Evolutionary conservation across 2,329 filamentous ascomycete species (phyloP).

Genomic region (Zymoseptoria crescenta): DNA sequence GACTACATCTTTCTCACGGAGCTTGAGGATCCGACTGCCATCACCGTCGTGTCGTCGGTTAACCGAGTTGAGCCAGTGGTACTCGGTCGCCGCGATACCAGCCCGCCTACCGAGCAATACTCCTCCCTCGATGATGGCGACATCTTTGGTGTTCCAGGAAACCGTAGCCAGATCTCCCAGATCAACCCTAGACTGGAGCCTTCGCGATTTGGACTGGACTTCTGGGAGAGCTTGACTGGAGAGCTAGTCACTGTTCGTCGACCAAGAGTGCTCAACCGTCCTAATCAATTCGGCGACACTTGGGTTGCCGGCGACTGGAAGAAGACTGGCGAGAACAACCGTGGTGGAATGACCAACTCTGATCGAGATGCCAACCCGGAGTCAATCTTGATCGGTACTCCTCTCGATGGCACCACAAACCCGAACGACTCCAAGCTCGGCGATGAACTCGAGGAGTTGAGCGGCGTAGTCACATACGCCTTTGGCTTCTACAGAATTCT

Average conservation of each 20-base stretch:
- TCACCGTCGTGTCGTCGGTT: slow-evolving; percentile 46
- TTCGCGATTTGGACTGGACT: slow-evolving; percentile 58
- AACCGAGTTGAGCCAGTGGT: slow-evolving; percentile 51
- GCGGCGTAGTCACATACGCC: slow-evolving; percentile 57
- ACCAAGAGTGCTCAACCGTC: slow-evolving; percentile 50
- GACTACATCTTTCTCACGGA: slow-evolving; percentile 59
- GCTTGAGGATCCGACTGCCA: slow-evolving; percentile 48
- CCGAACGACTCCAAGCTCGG: slow-evolving; percentile 54
- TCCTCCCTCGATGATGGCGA: slow-evolving; percentile 57
- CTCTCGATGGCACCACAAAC: slow-evolving; percentile 58
- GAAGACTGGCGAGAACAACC: slow-evolving; percentile 53
- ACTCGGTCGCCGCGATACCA: slow-evolving; percentile 47
- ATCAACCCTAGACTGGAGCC: slow-evolving; percentile 56
- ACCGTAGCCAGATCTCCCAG: slow-evolving; percentile 48
- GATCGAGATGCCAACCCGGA: slow-evolving; percentile 62
- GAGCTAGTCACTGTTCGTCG: slow-evolving; percentile 58
- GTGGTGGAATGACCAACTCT: slow-evolving; percentile 58
- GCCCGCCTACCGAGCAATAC: slow-evolving; percentile 55
- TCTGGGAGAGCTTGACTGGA: slow-evolving; percentile 63
- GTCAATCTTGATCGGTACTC: slow-evolving; percentile 55
- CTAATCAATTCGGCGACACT: slow-evolving; percentile 59
- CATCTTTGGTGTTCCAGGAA: slow-evolving; percentile 59
- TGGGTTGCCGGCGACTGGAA: slow-evolving; percentile 62
- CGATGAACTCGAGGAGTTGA: slow-evolving; percentile 57
- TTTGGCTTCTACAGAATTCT: slow-evolving; percentile 65